These are phyloP conservation scores for Saccharomycopsis capsularis DNA, from an alignment of 805 yeast species.

Conservation along the genomic window DNA sequence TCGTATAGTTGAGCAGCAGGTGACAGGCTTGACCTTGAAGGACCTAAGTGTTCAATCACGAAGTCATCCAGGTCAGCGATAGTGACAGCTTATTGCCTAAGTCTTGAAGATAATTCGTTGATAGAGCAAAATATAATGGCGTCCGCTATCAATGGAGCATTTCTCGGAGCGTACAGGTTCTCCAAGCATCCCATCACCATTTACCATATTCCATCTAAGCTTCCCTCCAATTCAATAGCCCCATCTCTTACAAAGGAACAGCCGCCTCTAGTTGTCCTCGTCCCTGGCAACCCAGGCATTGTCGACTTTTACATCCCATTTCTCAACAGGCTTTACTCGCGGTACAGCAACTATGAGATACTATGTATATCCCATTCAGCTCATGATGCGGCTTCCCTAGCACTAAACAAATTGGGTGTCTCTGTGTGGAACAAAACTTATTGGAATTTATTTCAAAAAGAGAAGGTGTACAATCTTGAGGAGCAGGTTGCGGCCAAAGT, in stretches of 20 bases:
- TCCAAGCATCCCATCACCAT: constrained; percentile 6
- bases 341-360: constrained; percentile 39
- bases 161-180: constrained; percentile 9
- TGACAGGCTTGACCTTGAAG: too few species aligned
- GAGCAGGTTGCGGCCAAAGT: constrained; percentile 56
- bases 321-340: constrained; percentile 35
- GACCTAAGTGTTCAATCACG: too few species aligned
- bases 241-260: background rate
- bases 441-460: background rate
- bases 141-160: background rate
- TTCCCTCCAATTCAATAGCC: background rate
- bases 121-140: too few species aligned
- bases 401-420: constrained; percentile 16
- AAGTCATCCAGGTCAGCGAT: too few species aligned
- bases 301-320: constrained; percentile 57
- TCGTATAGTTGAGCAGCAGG: too few species aligned
- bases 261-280: constrained; percentile 43
- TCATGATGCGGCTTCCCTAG: constrained; percentile 21
- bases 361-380: constrained; percentile 65
- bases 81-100: too few species aligned
- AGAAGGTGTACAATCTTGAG: constrained; percentile 35
- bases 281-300: constrained; percentile 79
- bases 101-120: too few species aligned
- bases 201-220: constrained; percentile 10
- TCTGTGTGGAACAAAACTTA: constrained; percentile 7